A percentile compares a stretch with the other conserved stretches of the same genome.
phyloP scores from a whole-genome alignment of 2,329 filamentous ascomycete genomes.

The Teratosphaeria gauchensis region DNA sequence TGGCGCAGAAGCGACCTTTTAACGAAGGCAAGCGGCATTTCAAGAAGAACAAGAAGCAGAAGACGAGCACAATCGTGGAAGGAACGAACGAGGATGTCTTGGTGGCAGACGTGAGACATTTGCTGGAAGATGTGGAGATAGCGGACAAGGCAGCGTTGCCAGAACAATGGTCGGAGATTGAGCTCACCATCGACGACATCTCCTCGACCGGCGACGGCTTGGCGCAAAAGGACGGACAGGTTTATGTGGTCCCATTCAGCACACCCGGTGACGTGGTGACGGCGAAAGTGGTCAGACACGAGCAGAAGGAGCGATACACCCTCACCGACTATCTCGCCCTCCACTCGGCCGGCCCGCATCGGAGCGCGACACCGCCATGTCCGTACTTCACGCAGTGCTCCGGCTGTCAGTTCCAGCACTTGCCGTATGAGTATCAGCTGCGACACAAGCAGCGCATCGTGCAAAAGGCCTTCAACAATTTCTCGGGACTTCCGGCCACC shows the following conservation, averaged over 20 bases:
- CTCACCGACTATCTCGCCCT: constrained; percentile 76
- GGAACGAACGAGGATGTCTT: constrained; percentile 42
- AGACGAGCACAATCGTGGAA: constrained; percentile 32
- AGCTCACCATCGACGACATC: constrained; percentile 70
- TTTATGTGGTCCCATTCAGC: constrained; percentile 84
- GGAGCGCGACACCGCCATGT: constrained; percentile 70
- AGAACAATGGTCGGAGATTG: constrained; percentile 61
- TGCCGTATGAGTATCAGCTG: constrained; percentile 79
- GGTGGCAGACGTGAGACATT: constrained; percentile 34
- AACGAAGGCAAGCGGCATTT: constrained; percentile 29
- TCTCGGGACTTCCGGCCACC: constrained; percentile 69
- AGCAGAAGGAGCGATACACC: constrained; percentile 56
- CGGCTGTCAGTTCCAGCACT: constrained; percentile 96
- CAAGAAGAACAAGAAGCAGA: constrained; percentile 40
- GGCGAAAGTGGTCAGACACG: constrained; percentile 69
- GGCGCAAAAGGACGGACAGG: constrained; percentile 56
- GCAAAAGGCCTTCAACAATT: constrained; percentile 85
- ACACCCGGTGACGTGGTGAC: constrained; percentile 74
- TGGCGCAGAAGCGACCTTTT: constrained; percentile 28
- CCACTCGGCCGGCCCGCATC: constrained; percentile 59
- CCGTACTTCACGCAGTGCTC: constrained; percentile 80
- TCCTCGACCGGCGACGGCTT: constrained; percentile 91
- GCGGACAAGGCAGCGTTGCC: constrained; percentile 9
- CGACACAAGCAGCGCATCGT: constrained; percentile 75
- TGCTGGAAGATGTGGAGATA: constrained; percentile 25